Conservation (phyloP, 805 yeast species). For the Candida oleophila region DNA sequence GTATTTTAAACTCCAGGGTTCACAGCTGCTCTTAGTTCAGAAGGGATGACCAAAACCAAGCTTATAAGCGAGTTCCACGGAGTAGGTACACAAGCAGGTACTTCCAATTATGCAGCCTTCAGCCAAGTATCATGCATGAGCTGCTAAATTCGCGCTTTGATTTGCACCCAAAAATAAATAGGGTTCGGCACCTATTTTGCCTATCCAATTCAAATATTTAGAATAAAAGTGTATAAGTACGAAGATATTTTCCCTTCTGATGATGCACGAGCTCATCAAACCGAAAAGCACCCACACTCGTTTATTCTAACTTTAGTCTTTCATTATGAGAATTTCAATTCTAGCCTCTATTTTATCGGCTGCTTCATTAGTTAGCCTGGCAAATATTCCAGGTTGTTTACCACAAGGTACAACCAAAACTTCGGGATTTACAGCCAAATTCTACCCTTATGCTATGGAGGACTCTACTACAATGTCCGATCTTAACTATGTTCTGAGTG, state of each 20-base stretch:
- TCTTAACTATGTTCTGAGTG: background rate
- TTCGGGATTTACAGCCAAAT: background rate
- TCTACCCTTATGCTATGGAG: slow-evolving; percentile 2
- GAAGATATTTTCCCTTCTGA: background rate
- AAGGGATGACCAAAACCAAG: too few relatives aligned
- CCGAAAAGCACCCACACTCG: background rate
- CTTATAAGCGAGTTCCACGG: too few relatives aligned
- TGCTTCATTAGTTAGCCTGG: background rate
- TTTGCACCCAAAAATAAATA: background rate
- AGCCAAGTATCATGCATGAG: too few relatives aligned
- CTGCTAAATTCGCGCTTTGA: background rate
- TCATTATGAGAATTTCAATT: background rate
- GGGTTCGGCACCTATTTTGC: background rate
- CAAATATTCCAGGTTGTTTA: slow-evolving; percentile 4
- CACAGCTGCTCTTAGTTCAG: too few relatives aligned
- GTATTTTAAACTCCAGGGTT: too few relatives aligned
- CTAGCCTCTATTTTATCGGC: background rate
- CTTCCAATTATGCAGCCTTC: too few relatives aligned
- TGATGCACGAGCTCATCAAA: background rate
- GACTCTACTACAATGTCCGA: background rate
- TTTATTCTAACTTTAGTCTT: background rate
- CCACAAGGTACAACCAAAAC: background rate
- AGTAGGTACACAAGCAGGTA: too few relatives aligned
- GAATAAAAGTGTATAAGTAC: background rate
- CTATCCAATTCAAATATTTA: too few relatives aligned